phyloP scores from a whole-genome alignment of 1,139 yeast species.

The Nakaseomyces nivariensis region DNA sequence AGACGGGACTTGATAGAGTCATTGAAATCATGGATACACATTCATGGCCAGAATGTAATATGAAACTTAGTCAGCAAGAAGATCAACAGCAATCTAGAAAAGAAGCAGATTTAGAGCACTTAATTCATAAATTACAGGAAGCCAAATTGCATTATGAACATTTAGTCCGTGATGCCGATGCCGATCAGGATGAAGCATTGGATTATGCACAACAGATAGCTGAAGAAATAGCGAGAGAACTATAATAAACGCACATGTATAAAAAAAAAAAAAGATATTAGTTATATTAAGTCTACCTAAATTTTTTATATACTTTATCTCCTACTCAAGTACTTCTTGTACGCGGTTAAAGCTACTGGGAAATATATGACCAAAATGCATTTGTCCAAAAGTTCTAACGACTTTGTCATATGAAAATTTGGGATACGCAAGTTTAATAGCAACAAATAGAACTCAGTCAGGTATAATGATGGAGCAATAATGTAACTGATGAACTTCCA shows the following conservation, averaged over 20 bases:
- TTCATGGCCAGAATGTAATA: constrained; percentile 18
- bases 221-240: constrained; percentile 18
- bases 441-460: constrained; percentile 44
- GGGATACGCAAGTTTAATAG: constrained; percentile 42
- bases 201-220: constrained; percentile 21
- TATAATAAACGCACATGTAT: neutral
- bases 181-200: constrained; percentile 13
- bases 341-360: constrained; percentile 26
- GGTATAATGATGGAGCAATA: constrained; percentile 38
- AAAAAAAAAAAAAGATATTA: too few species aligned
- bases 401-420: constrained; percentile 26
- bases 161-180: neutral
- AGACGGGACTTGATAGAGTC: constrained; percentile 20
- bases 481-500: constrained; percentile 32
- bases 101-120: constrained; percentile 1
- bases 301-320: neutral
- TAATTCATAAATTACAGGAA: constrained; percentile 8
- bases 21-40: constrained; percentile 25
- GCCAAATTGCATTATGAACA: constrained; percentile 14
- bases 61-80: neutral
- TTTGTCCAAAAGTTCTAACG: constrained; percentile 17
- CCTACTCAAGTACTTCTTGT: constrained; percentile 14
- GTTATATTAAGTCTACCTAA: neutral
- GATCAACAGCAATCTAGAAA: neutral
- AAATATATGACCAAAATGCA: constrained; percentile 24